Evolutionary conservation across 2,329 filamentous ascomycete genomes (phyloP).

Genomic region (Penicillium expansum): DNA sequence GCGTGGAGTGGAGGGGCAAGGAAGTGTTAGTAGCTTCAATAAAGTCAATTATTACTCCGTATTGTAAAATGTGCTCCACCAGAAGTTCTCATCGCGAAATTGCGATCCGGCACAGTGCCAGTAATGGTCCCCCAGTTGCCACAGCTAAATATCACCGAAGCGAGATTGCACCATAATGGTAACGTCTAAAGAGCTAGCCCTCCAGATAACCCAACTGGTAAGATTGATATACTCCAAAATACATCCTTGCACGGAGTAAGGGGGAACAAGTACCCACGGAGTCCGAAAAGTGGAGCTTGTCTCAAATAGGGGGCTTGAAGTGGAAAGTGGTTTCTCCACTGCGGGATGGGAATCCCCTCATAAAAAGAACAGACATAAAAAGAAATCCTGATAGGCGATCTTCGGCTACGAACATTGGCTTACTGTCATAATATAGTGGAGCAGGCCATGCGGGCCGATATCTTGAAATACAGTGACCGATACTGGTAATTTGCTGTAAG

Average conservation of each 20-base stretch:
- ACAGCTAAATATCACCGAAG: neutral
- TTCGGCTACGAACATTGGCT: slow-evolving; percentile 1
- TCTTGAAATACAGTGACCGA: slow-evolving; percentile 13
- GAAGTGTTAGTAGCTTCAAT: too few relatives aligned
- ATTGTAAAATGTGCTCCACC: neutral
- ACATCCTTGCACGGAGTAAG: neutral
- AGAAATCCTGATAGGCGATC: neutral
- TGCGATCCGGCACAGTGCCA: neutral
- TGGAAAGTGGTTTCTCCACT: neutral
- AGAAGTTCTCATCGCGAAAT: neutral
- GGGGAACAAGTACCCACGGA: neutral
- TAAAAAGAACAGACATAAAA: neutral
- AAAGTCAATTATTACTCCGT: too few relatives aligned
- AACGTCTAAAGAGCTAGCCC: neutral
- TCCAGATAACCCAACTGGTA: neutral
- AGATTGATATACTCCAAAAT: neutral
- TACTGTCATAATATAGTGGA: too few relatives aligned
- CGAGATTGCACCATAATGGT: neutral
- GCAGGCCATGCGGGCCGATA: slow-evolving; percentile 4
- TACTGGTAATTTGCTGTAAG: neutral
- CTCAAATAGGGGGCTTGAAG: neutral
- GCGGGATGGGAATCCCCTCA: too few relatives aligned
- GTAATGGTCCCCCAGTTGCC: neutral
- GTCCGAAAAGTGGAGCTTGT: neutral
- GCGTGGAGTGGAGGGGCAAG: neutral